Evolutionary conservation across 164 flowering plant species (phyloP).

Genomic region (Berberis vulgaris): DNA sequence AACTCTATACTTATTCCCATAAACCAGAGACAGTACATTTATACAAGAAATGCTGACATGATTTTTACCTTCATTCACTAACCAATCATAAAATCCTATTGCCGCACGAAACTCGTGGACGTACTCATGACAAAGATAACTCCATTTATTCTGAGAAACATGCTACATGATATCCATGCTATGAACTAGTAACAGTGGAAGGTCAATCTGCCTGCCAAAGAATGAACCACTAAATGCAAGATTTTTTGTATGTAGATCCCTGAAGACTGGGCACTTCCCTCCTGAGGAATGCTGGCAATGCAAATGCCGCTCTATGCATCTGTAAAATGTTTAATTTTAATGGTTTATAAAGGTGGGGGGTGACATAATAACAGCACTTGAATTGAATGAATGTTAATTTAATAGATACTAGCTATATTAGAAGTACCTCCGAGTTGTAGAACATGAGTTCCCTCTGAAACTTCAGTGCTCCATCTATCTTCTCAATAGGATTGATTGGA

Average conservation of each 20-base stretch:
- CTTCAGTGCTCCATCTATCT: conserved; percentile 55
- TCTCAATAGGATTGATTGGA: conserved; percentile 94
- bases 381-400: neutral
- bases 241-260: neutral
- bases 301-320: conserved; percentile 91
- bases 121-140: no score
- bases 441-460: conserved; percentile 67
- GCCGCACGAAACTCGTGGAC: no score
- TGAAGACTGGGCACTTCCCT: conserved; percentile 51
- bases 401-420: neutral
- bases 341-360: neutral
- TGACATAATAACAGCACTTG: neutral
- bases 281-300: conserved; percentile 73
- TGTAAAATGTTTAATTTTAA: conserved; percentile 16
- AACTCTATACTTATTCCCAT: no score
- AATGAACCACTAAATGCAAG: no score
- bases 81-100: no score
- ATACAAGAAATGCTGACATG: no score
- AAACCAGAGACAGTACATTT: no score
- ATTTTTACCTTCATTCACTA: no score
- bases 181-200: no score
- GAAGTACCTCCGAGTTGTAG: conserved; percentile 80
- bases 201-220: no score
- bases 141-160: no score
- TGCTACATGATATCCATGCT: no score